Conservation (phyloP, 352 stramenopile species). For the Phytophthora rubi region DNA sequence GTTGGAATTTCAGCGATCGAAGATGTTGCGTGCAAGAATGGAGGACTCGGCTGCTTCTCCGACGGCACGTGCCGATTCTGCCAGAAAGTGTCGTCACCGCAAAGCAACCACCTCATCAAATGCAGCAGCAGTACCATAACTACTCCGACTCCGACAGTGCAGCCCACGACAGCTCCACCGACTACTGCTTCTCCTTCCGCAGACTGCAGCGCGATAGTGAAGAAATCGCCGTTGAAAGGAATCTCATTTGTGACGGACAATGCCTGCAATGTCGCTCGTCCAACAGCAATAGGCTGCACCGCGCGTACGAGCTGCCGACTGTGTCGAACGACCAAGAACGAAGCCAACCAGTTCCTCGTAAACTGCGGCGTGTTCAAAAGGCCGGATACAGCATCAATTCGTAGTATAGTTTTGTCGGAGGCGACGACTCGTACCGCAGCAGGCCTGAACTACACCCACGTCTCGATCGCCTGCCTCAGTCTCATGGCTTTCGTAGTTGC, state of each 20-base stretch:
- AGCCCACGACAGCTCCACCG: conserved; percentile 6
- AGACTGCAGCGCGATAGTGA: conserved; percentile 27
- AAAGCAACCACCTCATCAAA: conserved; percentile 27
- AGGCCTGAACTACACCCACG: conserved; percentile 5
- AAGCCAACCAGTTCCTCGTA: conserved; percentile 50
- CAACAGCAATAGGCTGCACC: conserved; percentile 39
- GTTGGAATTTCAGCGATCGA: conserved; percentile 39
- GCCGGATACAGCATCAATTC: background rate
- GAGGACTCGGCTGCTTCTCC: conserved; percentile 40
- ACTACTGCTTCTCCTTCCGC: background rate
- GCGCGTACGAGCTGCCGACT: conserved; percentile 48
- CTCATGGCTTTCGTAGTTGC: conserved; percentile 25
- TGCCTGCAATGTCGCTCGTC: conserved; percentile 29
- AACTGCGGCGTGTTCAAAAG: conserved; percentile 19
- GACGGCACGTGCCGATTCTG: conserved; percentile 42
- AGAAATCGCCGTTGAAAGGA: conserved; percentile 22
- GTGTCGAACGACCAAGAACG: conserved; percentile 56
- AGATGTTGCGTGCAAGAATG: conserved; percentile 29
- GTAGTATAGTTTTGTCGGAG: background rate
- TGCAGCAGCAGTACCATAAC: conserved; percentile 8
- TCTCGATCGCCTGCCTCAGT: conserved; percentile 18
- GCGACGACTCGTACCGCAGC: background rate
- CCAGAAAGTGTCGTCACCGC: conserved; percentile 25
- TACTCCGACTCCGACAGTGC: conserved; percentile 1
- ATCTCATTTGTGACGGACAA: conserved; percentile 48